phyloP scores from a whole-genome alignment of 768 basidiomycete genomes.

The Boletus eberwhitei region DNA sequence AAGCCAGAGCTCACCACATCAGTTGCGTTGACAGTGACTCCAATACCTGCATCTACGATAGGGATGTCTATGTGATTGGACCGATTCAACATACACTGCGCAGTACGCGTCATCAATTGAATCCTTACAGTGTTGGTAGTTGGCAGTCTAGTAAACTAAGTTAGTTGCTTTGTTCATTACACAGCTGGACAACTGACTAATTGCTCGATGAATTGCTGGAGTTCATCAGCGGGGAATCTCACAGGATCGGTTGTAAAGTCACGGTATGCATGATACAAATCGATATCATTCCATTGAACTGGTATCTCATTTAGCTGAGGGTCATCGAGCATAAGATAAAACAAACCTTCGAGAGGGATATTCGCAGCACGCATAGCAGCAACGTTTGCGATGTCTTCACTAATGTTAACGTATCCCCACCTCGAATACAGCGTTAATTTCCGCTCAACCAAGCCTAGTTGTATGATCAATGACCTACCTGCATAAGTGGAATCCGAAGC shows the following conservation, averaged over 20 bases:
- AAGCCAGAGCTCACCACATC: conserved; percentile 49
- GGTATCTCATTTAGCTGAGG: not conserved
- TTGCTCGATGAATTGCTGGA: conserved; percentile 51
- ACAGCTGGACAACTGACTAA: conserved; percentile 41
- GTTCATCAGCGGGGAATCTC: conserved; percentile 53
- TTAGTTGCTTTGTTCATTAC: conserved; percentile 1
- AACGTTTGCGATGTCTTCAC: conserved; percentile 54
- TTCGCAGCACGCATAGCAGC: conserved; percentile 59
- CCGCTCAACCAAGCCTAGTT: not conserved
- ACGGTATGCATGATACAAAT: conserved; percentile 63
- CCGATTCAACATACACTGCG: not conserved
- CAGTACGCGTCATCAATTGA: not conserved
- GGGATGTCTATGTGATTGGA: conserved; percentile 51
- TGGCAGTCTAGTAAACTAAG: conserved; percentile 12
- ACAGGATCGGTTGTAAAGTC: conserved; percentile 71
- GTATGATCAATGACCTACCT: conserved; percentile 34
- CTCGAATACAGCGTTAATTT: not conserved
- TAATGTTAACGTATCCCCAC: conserved; percentile 52
- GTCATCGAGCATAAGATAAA: not conserved
- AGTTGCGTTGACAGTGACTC: conserved; percentile 53
- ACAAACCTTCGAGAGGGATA: conserved; percentile 71
- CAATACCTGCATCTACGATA: conserved; percentile 64
- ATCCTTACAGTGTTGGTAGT: conserved; percentile 30
- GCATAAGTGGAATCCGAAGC: conserved; percentile 77
- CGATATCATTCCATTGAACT: conserved; percentile 82